These are phyloP conservation scores for Dryas drummondii DNA, from an alignment of 306 rosid genomes.

Conservation along the genomic window DNA sequence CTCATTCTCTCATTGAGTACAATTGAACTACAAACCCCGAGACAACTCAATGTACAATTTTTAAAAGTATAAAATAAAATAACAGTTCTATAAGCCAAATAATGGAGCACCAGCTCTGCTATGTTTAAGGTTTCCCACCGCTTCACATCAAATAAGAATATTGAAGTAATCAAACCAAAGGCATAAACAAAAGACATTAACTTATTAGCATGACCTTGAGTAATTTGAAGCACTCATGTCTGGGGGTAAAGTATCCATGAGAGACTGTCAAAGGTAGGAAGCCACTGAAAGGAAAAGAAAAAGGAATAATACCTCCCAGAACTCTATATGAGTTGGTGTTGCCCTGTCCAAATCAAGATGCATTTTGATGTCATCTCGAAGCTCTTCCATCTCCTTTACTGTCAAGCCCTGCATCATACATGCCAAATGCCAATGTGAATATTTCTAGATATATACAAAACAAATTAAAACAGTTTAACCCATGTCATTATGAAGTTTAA, in stretches of 20 bases:
- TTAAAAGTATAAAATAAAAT: background rate
- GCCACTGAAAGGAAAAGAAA: conserved; percentile 21
- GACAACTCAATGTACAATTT: background rate
- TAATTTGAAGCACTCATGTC: background rate
- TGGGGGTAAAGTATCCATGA: background rate
- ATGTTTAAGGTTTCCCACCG: background rate
- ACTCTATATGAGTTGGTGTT: conserved; percentile 85
- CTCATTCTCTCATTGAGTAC: background rate
- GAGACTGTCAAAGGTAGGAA: conserved; percentile 11
- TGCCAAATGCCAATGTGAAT: conserved; percentile 23
- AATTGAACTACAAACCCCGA: background rate
- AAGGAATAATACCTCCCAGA: conserved; percentile 76
- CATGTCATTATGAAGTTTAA: background rate
- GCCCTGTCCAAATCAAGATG: conserved; percentile 96
- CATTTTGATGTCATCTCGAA: conserved; percentile 96
- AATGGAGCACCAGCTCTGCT: conserved; percentile 3
- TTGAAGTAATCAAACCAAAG: conserved; percentile 2
- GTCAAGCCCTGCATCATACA: conserved; percentile 77
- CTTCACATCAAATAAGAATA: background rate
- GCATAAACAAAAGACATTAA: background rate
- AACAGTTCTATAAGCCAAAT: background rate
- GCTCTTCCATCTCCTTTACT: conserved; percentile 91
- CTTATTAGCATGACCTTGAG: background rate
- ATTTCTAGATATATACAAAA: background rate
- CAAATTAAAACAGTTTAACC: background rate